A percentile compares a stretch with the other conserved stretches of the same genome.
phyloP scores from a whole-genome alignment of 2,329 filamentous ascomycete genomes.

The Dendrostoma leiphaemia region DNA sequence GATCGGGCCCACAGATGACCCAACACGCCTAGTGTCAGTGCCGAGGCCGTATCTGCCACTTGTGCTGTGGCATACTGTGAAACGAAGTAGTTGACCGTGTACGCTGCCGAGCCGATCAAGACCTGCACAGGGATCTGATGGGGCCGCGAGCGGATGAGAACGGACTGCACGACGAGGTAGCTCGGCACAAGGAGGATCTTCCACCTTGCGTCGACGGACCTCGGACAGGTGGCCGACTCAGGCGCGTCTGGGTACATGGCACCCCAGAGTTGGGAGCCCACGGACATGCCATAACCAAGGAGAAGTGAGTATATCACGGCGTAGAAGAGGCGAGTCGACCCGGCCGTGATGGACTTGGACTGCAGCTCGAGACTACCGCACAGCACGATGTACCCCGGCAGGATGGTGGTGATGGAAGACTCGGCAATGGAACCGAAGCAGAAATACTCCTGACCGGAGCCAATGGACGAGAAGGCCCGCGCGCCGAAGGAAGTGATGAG shows the following conservation, averaged over 20 bases:
- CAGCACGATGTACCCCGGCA: conserved; percentile 14
- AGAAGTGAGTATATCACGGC: conserved; percentile 14
- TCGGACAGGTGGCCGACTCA: conserved; percentile 28
- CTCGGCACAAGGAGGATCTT: conserved; percentile 66
- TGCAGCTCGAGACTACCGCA: conserved; percentile 15
- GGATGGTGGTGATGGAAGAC: conserved; percentile 12
- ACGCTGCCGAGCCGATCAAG: conserved; percentile 18
- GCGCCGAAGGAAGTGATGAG: conserved; percentile 13
- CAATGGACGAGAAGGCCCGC: conserved; percentile 12
- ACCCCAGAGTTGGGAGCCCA: conserved; percentile 32
- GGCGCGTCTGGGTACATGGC: conserved; percentile 30
- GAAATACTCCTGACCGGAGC: conserved; percentile 7
- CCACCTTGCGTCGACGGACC: conserved; percentile 27
- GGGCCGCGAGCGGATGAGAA: conserved; percentile 15
- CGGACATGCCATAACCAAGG: conserved; percentile 17
- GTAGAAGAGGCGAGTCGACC: conserved; percentile 13
- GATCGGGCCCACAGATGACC: conserved; percentile 19
- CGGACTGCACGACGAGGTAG: conserved; percentile 58
- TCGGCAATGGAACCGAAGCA: conserved; percentile 14
- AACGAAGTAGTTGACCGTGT: conserved; percentile 21
- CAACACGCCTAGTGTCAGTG: conserved; percentile 15
- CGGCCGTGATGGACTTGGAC: conserved; percentile 15
- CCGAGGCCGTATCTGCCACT: conserved; percentile 16
- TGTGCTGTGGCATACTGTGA: conserved; percentile 19
- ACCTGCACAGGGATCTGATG: conserved; percentile 19